Evolutionary conservation across 108 stramenopile genomes (phyloP).

Genomic region (Chaetoceros tenuissimus): DNA sequence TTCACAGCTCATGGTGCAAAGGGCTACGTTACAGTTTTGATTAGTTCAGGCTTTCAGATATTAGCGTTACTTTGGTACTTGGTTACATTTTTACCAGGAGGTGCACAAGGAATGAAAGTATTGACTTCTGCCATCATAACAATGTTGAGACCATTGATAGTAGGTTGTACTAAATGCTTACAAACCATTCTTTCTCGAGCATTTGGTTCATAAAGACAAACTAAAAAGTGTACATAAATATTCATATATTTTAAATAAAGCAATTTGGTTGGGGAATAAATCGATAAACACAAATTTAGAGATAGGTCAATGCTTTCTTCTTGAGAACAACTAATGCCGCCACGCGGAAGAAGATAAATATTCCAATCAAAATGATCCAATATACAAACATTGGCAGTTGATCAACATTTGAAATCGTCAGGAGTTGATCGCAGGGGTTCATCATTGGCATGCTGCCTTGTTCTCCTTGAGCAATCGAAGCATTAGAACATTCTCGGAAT

Average conservation of each 20-base stretch:
- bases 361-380: conserved; percentile 40
- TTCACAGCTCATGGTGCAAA: conserved; percentile 60
- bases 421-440: conserved; percentile 36
- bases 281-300: no score
- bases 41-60: conserved; percentile 55
- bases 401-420: conserved; percentile 28
- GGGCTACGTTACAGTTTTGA: conserved; percentile 72
- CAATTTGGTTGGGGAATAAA: no score
- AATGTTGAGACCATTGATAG: conserved; percentile 64
- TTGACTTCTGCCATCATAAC: conserved; percentile 51
- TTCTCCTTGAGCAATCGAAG: no score
- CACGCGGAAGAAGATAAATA: conserved; percentile 56
- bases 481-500: conserved; percentile 59
- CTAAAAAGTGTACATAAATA: no score
- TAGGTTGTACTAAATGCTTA: conserved; percentile 34
- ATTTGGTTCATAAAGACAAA: no score
- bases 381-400: conserved; percentile 42
- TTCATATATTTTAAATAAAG: no score
- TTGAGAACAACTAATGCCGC: conserved; percentile 39
- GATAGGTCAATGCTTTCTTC: conserved; percentile 64
- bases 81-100: conserved; percentile 84
- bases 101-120: conserved; percentile 64
- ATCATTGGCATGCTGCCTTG: conserved; percentile 12
- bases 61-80: conserved; percentile 81
- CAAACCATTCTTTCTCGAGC: no score